These are phyloP conservation scores for Zalerion maritima DNA, from an alignment of 495 filamentous ascomycete genomes.

Conservation along the genomic window DNA sequence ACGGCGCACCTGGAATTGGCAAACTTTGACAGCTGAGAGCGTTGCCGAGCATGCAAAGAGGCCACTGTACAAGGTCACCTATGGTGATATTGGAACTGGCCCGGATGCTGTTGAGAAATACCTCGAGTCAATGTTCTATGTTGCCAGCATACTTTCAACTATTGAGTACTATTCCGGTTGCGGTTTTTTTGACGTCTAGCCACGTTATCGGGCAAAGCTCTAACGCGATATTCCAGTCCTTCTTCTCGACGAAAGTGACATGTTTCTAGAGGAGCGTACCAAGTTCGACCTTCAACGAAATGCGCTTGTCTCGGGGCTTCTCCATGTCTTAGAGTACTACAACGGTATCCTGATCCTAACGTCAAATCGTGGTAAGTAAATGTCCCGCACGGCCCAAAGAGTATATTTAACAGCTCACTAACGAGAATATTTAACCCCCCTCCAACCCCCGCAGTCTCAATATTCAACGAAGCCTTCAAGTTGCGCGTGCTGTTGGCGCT, in stretches of 20 bases:
- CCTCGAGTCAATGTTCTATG: conserved; percentile 30
- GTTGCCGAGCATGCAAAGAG: conserved; percentile 34
- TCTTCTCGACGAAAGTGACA: conserved; percentile 5
- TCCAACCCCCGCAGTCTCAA: conserved; percentile 14
- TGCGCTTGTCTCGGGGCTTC: conserved; percentile 32
- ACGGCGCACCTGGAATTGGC: too few species aligned
- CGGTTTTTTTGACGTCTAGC: conserved; percentile 21
- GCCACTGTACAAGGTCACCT: conserved; percentile 36
- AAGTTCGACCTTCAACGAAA: conserved; percentile 30
- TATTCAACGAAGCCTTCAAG: conserved; percentile 31
- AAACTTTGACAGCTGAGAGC: too few species aligned
- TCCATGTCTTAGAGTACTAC: conserved; percentile 38
- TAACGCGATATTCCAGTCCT: too few species aligned
- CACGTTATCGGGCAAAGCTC: conserved; percentile 27
- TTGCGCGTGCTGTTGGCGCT: conserved; percentile 29
- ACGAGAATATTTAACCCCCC: too few species aligned
- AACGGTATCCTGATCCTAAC: conserved; percentile 32
- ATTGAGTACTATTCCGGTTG: conserved; percentile 5
- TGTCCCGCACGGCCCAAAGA: too few species aligned
- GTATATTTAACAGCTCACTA: too few species aligned
- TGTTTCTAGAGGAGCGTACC: conserved; percentile 27
- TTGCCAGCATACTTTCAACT: conserved; percentile 33
- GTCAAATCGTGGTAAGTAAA: conserved; percentile 26
- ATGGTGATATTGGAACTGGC: conserved; percentile 37
- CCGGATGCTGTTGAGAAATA: conserved; percentile 28